Percentiles rank a stretch among this genome's conserved stretches.
Evolutionary conservation across 257 asterid genomes (phyloP).

Genomic region (Solanum medicagineum): DNA sequence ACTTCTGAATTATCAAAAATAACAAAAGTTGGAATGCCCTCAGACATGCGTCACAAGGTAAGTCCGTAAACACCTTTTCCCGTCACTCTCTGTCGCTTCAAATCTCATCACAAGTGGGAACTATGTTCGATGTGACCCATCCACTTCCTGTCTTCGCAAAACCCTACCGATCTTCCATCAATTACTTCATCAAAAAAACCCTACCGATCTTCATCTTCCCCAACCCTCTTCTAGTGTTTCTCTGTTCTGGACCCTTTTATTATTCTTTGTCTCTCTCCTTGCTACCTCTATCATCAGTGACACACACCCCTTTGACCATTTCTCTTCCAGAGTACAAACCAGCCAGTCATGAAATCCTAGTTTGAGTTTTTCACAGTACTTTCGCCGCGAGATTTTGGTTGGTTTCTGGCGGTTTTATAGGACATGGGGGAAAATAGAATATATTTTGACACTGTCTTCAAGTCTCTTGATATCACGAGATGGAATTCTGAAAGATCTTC

Average conservation of each 20-base stretch:
- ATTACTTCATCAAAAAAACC: not conserved
- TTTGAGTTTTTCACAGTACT: not conserved
- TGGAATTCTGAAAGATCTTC: not conserved
- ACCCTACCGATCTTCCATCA: not conserved
- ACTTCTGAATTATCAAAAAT: not conserved
- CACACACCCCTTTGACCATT: not conserved
- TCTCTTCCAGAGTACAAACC: not conserved
- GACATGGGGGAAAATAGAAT: not conserved
- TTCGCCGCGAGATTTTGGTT: not conserved
- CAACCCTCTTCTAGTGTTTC: not conserved
- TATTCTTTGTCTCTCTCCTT: not conserved
- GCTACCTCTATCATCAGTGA: not conserved
- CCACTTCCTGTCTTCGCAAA: not conserved
- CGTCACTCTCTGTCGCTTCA: not conserved
- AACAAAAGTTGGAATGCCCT: not conserved
- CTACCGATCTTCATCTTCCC: not conserved
- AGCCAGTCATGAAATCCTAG: not conserved
- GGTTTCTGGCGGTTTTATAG: not conserved
- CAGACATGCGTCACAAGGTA: not conserved
- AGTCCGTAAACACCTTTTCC: not conserved
- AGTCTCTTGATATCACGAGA: not conserved
- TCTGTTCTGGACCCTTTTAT: not conserved
- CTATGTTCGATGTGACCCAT: not conserved
- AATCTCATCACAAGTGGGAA: not conserved
- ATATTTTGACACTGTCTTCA: not conserved